Evolutionary conservation across 2,329 filamentous ascomycete genomes (phyloP).

Genomic region (Teratosphaeria pseudoeucalypti): DNA sequence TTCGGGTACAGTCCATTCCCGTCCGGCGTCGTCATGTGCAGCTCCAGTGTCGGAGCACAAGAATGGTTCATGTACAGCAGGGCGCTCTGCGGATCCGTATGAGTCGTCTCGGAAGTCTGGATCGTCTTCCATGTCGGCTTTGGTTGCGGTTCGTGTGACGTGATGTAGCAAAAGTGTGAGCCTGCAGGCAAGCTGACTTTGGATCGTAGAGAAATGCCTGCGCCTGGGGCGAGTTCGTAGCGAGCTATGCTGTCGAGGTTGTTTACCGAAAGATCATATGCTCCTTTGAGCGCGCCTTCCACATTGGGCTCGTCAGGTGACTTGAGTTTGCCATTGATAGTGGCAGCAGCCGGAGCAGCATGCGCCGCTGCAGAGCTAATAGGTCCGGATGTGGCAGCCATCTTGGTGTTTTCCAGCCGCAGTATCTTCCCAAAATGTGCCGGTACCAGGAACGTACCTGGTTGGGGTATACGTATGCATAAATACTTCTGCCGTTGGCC

Average conservation of each 20-base stretch:
- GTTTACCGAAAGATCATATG: constrained; percentile 10
- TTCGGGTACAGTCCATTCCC: constrained; percentile 16
- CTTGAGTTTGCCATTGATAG: background rate
- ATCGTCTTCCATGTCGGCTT: constrained; percentile 42
- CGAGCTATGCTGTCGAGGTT: constrained; percentile 31
- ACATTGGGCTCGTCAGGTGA: background rate
- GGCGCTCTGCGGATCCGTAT: constrained; percentile 48
- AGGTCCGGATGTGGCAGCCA: background rate
- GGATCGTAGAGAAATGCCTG: constrained; percentile 37
- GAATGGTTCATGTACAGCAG: constrained; percentile 49
- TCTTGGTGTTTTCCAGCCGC: background rate
- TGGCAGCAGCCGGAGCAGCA: background rate
- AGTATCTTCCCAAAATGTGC: background rate
- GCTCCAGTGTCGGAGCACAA: constrained; percentile 40
- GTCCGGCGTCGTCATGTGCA: constrained; percentile 36
- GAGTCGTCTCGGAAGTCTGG: constrained; percentile 37
- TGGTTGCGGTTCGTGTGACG: constrained; percentile 32
- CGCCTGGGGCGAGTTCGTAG: constrained; percentile 24
- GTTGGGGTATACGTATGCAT: background rate
- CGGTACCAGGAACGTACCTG: background rate
- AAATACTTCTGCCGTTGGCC: background rate
- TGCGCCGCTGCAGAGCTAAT: background rate
- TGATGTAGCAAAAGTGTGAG: constrained; percentile 42
- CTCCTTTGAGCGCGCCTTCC: background rate
- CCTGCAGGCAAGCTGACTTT: constrained; percentile 41